Base-by-base conservation (phyloP, 1,284 basidiomycete genomes). In the Cutaneotrichosporon mucoides region DNA sequence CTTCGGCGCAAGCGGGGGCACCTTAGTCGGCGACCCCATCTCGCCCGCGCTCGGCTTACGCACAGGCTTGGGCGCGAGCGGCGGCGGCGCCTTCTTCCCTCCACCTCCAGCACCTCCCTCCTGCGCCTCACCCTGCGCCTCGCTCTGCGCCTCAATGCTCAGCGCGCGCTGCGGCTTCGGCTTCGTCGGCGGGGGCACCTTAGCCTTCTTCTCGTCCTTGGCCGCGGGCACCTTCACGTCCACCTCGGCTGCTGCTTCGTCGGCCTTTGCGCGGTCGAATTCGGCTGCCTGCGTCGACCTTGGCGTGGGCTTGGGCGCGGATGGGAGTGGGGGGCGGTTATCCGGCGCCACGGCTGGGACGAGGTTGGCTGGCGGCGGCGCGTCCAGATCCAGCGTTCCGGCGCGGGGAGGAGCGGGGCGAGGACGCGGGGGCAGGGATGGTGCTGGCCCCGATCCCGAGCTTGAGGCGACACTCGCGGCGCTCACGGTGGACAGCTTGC, bases 301-400 rank as follows among this genome's bases (percentile, higher is more conserved):
- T 24, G 6, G 44, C 2, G 8, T n/a, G 24, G 15, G 15, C 44
- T 46, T 46, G 44, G 44, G 43, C 13, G 8, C 13, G 8, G 43
- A 15, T 15, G 44, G n/a, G 6, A 46, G 6, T 24, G 44, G 16
- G 6, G 24, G 44, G 2, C 16, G 12, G 16, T 53, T 63, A 46
- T 64, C 62, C 10, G 38, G 50, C 3, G 47, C 15, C n/a, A 49
- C 56, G 8, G 62, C 59, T 6, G 50, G 42, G 37, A 6, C 34
- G 15, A 61, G 59, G 42, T 52, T 43, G 5, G 13, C 42, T 2
- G 59, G 59, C 9, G 62, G 56, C 2, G 56, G 48, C 3, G 56
- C 45, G 43, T 64, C 48, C 53, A 60, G 53, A 54, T 64, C 62
- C 10, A 61, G 56, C 6, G 62, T 64, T 12, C 43, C 9, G n/a